Percentiles rank a stretch among this genome's conserved stretches.
Conservation (phyloP, 2,329 filamentous ascomycete genomes). For the Fusarium goolgardi region DNA sequence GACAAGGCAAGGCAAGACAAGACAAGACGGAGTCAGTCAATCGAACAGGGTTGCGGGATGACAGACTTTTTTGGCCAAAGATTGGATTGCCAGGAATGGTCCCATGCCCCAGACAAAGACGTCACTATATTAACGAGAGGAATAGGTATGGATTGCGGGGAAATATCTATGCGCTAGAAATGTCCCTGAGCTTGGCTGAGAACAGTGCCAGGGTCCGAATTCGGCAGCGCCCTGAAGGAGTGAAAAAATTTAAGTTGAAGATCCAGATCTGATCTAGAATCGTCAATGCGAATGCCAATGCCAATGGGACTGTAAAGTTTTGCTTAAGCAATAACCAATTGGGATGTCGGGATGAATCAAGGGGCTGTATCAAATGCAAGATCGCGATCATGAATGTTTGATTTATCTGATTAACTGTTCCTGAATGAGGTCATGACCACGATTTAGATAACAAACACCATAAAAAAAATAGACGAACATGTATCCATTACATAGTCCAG, state of each 20-base stretch:
- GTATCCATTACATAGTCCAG: slow-evolving; percentile 8
- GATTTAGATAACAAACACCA: slow-evolving; percentile 25
- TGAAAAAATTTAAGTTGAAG: slow-evolving; percentile 15
- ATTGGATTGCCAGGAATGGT: slow-evolving; percentile 36
- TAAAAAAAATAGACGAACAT: slow-evolving; percentile 7
- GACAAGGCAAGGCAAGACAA: slow-evolving; percentile 4
- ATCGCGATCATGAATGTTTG: slow-evolving; percentile 4
- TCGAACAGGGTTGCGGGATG: slow-evolving; percentile 20
- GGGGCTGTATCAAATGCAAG: not conserved
- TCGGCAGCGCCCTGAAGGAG: slow-evolving; percentile 9
- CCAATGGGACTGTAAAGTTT: not conserved
- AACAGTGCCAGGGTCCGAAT: slow-evolving; percentile 19
- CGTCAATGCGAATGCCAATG: slow-evolving; percentile 27
- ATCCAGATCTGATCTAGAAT: slow-evolving; percentile 19
- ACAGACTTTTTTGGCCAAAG: slow-evolving; percentile 43
- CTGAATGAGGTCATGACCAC: slow-evolving; percentile 29
- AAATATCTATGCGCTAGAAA: slow-evolving; percentile 27
- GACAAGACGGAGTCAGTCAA: not conserved
- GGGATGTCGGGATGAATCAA: not conserved
- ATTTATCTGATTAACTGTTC: slow-evolving; percentile 5
- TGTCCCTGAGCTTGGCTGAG: slow-evolving; percentile 13
- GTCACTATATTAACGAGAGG: slow-evolving; percentile 38
- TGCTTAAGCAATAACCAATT: slow-evolving; percentile 16
- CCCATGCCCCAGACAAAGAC: slow-evolving; percentile 43
- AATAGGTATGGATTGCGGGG: slow-evolving; percentile 32